Evolutionary conservation across 1,139 yeast species (phyloP).

Genomic region (Candida mesenterica): DNA sequence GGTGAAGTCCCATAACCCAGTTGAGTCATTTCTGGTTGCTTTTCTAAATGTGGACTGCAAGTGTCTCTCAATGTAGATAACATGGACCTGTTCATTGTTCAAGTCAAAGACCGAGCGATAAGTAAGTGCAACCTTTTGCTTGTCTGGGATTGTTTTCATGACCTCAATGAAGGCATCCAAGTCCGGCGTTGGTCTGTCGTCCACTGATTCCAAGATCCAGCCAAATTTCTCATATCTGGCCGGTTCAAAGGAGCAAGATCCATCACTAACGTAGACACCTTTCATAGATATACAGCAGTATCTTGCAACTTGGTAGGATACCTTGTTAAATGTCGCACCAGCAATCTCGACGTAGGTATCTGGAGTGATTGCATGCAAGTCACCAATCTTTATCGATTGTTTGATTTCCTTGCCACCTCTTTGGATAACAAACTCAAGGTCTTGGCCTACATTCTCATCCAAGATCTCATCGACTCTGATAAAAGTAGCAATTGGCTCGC

Average conservation of each 20-base stretch:
- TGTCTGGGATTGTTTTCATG: slow-evolving; percentile 75
- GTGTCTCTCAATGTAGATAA: slow-evolving; percentile 76
- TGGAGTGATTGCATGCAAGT: slow-evolving; percentile 82
- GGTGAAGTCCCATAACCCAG: slow-evolving; percentile 87
- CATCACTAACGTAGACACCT: slow-evolving; percentile 80
- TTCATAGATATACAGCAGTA: slow-evolving; percentile 77
- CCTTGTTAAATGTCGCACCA: slow-evolving; percentile 82
- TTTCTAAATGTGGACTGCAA: slow-evolving; percentile 74
- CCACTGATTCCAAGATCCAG: slow-evolving; percentile 77
- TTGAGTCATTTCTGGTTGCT: slow-evolving; percentile 73
- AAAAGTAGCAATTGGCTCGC: slow-evolving; percentile 62
- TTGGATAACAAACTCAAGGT: slow-evolving; percentile 61
- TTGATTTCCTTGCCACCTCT: slow-evolving; percentile 63
- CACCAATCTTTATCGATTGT: slow-evolving; percentile 59
- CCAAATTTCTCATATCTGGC: slow-evolving; percentile 56
- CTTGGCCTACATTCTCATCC: slow-evolving; percentile 66
- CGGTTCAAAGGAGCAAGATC: slow-evolving; percentile 73
- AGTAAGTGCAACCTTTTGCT: slow-evolving; percentile 65
- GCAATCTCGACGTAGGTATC: slow-evolving; percentile 75
- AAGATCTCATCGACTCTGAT: slow-evolving; percentile 81
- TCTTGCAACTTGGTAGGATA: slow-evolving; percentile 88
- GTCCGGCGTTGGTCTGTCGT: slow-evolving; percentile 70
- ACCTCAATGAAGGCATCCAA: slow-evolving; percentile 75
- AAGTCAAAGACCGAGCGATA: slow-evolving; percentile 81
- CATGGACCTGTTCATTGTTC: slow-evolving; percentile 66